Evolutionary conservation across 1,139 yeast species (phyloP).

Genomic region (Protomyces pachydermus): DNA sequence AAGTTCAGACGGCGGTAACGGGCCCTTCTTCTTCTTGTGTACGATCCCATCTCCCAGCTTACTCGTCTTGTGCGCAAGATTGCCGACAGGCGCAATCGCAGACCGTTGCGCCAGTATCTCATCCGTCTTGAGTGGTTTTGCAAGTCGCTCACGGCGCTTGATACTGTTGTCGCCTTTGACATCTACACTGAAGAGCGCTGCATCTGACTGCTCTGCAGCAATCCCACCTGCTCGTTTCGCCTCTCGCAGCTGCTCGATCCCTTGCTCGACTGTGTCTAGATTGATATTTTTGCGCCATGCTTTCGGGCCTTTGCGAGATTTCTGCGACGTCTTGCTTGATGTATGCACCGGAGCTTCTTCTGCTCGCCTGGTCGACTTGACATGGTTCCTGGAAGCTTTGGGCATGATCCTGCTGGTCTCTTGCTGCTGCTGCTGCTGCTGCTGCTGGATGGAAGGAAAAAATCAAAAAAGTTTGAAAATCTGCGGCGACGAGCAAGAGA

Average conservation of each 20-base stretch:
- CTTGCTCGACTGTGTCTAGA: constrained; percentile 66
- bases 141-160: constrained; percentile 41
- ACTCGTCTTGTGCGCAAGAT: constrained; percentile 34
- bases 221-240: constrained; percentile 52
- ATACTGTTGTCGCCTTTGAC: constrained; percentile 52
- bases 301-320: constrained; percentile 84
- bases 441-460: neutral
- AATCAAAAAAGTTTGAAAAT: neutral
- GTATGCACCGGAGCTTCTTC: constrained; percentile 21
- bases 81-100: constrained; percentile 58
- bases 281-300: constrained; percentile 97
- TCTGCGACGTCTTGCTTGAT: constrained; percentile 42
- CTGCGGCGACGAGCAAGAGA: neutral
- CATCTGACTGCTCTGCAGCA: constrained; percentile 22
- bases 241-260: constrained; percentile 64
- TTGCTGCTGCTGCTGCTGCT: no score
- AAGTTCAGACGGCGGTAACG: constrained; percentile 64
- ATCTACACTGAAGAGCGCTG: constrained; percentile 67
- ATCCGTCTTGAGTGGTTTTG: constrained; percentile 52
- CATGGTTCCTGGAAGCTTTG: constrained; percentile 20
- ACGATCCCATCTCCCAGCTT: constrained; percentile 38
- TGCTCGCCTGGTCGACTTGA: constrained; percentile 6
- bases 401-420: neutral
- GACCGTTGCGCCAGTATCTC: constrained; percentile 76
- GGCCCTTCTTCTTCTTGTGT: constrained; percentile 50